A percentile compares a stretch with the other conserved stretches of the same genome.
Conservation (phyloP, 495 filamentous ascomycete genomes). For the Penicillium herquei region DNA sequence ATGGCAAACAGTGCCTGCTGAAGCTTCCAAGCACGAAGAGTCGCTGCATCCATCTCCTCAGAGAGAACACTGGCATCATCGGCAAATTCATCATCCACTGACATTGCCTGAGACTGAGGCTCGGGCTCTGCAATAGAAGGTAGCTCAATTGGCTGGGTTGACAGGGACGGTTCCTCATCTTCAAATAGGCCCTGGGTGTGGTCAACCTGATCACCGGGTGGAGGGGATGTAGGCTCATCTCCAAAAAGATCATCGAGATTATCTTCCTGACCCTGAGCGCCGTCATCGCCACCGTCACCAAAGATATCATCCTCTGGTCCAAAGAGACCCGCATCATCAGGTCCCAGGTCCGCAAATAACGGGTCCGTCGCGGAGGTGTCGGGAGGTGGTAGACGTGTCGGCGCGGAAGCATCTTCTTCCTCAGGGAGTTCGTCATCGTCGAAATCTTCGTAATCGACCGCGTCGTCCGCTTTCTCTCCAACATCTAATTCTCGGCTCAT, state of each 20-base stretch:
- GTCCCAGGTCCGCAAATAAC: conserved; percentile 22
- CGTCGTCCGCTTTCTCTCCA: conserved; percentile 76
- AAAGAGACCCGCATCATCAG: conserved; percentile 55
- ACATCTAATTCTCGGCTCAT: conserved; percentile 52
- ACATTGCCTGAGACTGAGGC: conserved; percentile 27
- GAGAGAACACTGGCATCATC: conserved; percentile 29
- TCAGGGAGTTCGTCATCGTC: conserved; percentile 69
- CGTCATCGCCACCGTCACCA: conserved; percentile 36
- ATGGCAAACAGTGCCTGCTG: conserved; percentile 53
- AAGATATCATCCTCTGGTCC: conserved; percentile 39
- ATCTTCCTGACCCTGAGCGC: conserved; percentile 29
- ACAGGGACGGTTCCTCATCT: conserved; percentile 32
- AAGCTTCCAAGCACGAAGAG: conserved; percentile 48
- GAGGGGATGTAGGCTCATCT: conserved; percentile 42
- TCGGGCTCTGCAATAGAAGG: conserved; percentile 23
- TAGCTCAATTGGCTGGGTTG: conserved; percentile 22
- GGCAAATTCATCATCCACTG: conserved; percentile 37
- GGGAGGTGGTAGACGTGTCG: conserved; percentile 10
- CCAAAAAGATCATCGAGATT: conserved; percentile 57
- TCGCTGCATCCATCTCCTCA: conserved; percentile 46
- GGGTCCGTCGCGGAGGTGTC: conserved; percentile 11
- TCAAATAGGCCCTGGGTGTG: conserved; percentile 41
- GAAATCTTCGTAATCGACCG: conserved; percentile 86
- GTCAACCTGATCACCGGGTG: conserved; percentile 39
- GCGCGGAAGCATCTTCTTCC: conserved; percentile 51